Evolutionary conservation across 345 rosid species (phyloP).

Genomic region (Euphorbia lathyris): DNA sequence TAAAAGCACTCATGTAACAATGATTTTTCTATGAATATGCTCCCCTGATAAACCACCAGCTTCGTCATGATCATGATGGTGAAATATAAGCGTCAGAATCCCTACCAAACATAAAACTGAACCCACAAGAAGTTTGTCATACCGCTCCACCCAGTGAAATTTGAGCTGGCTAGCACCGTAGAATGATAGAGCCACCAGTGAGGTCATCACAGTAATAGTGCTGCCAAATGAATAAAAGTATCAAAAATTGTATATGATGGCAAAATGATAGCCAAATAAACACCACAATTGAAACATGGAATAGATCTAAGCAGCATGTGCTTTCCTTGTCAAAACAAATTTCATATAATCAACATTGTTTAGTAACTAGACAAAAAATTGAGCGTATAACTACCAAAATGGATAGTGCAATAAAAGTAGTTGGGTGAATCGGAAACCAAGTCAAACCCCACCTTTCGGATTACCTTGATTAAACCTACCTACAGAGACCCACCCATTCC

Average conservation of each 20-base stretch:
- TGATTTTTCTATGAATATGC: slow-evolving; percentile 66
- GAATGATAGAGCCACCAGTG: slow-evolving; percentile 90
- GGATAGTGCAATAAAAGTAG: background rate
- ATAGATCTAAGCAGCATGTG: background rate
- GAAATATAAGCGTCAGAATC: slow-evolving; percentile 79
- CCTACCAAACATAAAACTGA: slow-evolving; percentile 94
- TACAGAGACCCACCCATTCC: background rate
- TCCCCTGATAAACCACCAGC: slow-evolving; percentile 34
- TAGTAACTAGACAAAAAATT: background rate
- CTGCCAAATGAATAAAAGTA: slow-evolving; percentile 43
- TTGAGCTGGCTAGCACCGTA: slow-evolving; percentile 97
- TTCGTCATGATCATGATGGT: slow-evolving; percentile 60
- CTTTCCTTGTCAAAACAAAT: background rate
- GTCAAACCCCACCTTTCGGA: background rate
- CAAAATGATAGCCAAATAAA: background rate
- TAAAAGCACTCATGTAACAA: slow-evolving; percentile 32
- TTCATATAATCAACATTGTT: background rate
- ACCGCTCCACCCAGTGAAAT: slow-evolving; percentile 95
- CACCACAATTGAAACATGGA: background rate
- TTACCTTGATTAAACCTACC: background rate
- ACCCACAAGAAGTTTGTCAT: slow-evolving; percentile 95
- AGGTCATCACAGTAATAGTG: slow-evolving; percentile 92
- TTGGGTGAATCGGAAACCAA: background rate
- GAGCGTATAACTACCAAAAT: background rate
- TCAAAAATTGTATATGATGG: background rate